phyloP scores from a whole-genome alignment of 164 flowering plant species.

The grape (Vitis vinifera) region DNA sequence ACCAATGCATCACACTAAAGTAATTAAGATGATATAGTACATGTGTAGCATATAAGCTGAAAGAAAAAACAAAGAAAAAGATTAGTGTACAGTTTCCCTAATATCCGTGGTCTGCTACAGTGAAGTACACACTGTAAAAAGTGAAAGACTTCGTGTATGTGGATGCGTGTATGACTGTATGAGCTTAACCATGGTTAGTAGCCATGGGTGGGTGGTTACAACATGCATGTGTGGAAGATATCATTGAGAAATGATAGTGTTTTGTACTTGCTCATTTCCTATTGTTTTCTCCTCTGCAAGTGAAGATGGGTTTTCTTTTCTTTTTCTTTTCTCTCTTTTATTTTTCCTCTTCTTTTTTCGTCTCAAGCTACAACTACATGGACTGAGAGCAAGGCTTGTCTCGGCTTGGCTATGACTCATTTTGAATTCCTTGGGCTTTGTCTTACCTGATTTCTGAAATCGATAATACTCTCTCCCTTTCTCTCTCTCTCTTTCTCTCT shows the following conservation, averaged over 20 bases:
- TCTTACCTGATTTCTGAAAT: conserved; percentile 37
- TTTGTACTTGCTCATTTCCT: conserved; percentile 39
- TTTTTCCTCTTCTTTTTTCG: not conserved
- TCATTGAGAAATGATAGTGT: conserved; percentile 76
- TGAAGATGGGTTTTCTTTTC: not conserved
- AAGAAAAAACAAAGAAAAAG: not conserved
- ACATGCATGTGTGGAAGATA: conserved; percentile 35
- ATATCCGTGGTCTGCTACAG: conserved; percentile 5
- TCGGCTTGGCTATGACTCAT: conserved; percentile 23
- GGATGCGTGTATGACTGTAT: not conserved
- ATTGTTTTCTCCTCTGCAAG: not conserved
- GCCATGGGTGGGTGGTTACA: conserved; percentile 6
- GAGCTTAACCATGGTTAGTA: conserved; percentile 35
- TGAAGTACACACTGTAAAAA: conserved; percentile 18
- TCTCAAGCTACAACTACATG: not conserved
- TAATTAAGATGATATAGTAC: not conserved
- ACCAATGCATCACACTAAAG: not conserved
- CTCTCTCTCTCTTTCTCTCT: conserved; percentile 23
- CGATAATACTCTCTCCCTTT: conserved; percentile 15
- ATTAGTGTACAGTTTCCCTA: conserved; percentile 5
- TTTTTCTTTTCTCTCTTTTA: not conserved
- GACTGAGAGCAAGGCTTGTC: conserved; percentile 19
- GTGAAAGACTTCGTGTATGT: conserved; percentile 6
- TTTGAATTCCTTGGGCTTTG: conserved; percentile 36
- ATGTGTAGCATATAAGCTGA: too few relatives aligned